Base-by-base conservation (phyloP, 1,139 yeast genomes). In the Sugiyamaella xylanicola region DNA sequence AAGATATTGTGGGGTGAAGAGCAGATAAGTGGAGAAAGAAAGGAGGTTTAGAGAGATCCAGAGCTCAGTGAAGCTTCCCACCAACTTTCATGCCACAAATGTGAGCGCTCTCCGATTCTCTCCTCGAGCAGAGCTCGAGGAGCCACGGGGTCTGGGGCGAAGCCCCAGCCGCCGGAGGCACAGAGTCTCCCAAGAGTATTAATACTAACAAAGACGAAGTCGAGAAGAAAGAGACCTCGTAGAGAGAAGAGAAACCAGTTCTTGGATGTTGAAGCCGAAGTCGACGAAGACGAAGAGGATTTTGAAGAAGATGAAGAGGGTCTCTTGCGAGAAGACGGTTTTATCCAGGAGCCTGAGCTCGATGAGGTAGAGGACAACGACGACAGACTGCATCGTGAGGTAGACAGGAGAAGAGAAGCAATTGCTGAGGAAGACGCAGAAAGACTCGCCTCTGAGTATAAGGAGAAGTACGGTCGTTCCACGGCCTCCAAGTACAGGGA, bases 181-280 rank as follows among this genome's bases (percentile, higher is more conserved):
- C 8, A 9, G 29, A 9, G 29, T 5, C 8, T 9, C 29, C 29
- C 5, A 9, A 25, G 9, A 25, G 29, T 5, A 53, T 22, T 53
- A 43, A n/a, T 55, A 56, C 40, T 55, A 51, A 39, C 54, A 44
- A 81, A 0, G 29, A 2, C 13, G 88, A 80, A 45, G 47, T 0
- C 89, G 79, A 4, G 93, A 79, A 2, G 95, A 79, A 36, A 90
- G 76, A 15, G 88, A 80, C 3, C 85, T 75, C 78, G 71, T 82
- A 83, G 71, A 78, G 86, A 73, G 80, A 84, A 71, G 78, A 84
- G 91, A 65, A 93, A 93, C 72, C 93, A 88, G 77, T 93, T 93
- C 73, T 81, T 93, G 74, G 99, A 93, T 87, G 95, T 93, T 56
- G 99, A 93, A 77, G 99, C 99, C 58, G 99, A 93, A 71, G 99